Evolutionary conservation across 495 filamentous ascomycete genomes (phyloP).

Genomic region (Neurospora sp.): DNA sequence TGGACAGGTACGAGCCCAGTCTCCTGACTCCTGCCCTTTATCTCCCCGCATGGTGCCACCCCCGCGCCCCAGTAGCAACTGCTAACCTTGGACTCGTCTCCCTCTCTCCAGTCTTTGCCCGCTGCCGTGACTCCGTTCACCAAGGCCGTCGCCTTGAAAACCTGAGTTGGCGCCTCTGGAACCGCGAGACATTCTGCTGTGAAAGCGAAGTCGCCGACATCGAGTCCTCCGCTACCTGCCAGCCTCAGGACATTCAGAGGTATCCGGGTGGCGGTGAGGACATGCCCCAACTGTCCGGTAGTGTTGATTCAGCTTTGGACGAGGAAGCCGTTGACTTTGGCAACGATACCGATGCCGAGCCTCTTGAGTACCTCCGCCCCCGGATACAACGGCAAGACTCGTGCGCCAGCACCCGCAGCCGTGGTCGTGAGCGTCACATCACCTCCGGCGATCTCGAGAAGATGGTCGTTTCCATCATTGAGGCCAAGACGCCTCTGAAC

Average conservation of each 20-base stretch:
- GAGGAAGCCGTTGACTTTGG: constrained; percentile 64
- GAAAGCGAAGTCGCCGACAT: constrained; percentile 39
- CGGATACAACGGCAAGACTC: constrained; percentile 47
- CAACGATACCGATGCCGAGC: constrained; percentile 28
- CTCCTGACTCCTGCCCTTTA: background rate
- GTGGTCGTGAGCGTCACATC: constrained; percentile 79
- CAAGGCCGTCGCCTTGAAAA: constrained; percentile 91
- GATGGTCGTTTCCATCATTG: constrained; percentile 76
- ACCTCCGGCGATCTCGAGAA: constrained; percentile 78
- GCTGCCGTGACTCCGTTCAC: constrained; percentile 89
- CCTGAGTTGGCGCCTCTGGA: constrained; percentile 93
- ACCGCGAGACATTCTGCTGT: constrained; percentile 91
- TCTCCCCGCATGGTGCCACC: constrained; percentile 14
- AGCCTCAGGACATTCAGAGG: constrained; percentile 38
- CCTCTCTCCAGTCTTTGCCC: constrained; percentile 73
- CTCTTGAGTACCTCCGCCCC: constrained; percentile 48
- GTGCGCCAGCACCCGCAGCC: constrained; percentile 47
- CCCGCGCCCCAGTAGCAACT: background rate
- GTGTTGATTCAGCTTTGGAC: constrained; percentile 74
- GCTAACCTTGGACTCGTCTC: constrained; percentile 2
- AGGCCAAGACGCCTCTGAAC: constrained; percentile 60
- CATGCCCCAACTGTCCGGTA: constrained; percentile 80
- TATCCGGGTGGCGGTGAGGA: constrained; percentile 30
- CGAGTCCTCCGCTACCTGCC: constrained; percentile 26
- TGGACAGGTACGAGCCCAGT: constrained; percentile 70